These are phyloP conservation scores for Xylaria hypoxylon DNA, from an alignment of 2,329 filamentous ascomycete species.

Conservation along the genomic window DNA sequence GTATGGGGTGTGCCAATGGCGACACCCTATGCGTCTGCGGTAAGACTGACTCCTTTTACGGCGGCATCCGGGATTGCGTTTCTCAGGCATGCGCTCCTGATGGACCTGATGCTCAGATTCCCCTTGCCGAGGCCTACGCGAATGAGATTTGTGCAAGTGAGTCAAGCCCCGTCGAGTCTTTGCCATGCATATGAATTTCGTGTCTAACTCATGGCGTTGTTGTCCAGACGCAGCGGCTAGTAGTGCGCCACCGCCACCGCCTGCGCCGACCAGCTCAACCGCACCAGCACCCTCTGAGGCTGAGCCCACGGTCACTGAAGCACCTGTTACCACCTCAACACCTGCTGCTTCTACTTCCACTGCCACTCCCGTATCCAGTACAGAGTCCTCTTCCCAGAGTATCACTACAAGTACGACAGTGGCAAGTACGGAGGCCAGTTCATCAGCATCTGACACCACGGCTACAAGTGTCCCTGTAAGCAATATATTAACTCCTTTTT, in stretches of 20 bases:
- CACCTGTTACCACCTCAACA: slow-evolving; percentile 28
- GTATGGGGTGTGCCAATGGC: slow-evolving; percentile 46
- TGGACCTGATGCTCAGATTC: slow-evolving; percentile 47
- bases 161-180: slow-evolving; percentile 21
- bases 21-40: slow-evolving; percentile 57
- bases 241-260: not conserved
- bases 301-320: slow-evolving; percentile 31
- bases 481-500: not conserved
- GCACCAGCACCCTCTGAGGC: slow-evolving; percentile 8
- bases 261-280: slow-evolving; percentile 19
- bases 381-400: slow-evolving; percentile 27
- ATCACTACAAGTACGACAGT: not conserved
- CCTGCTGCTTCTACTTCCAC: slow-evolving; percentile 25
- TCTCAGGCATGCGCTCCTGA: slow-evolving; percentile 48
- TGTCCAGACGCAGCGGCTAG: slow-evolving; percentile 38
- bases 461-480: slow-evolving; percentile 23
- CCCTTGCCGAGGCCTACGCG: slow-evolving; percentile 45
- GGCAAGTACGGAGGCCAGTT: slow-evolving; percentile 3
- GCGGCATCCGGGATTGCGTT: slow-evolving; percentile 58
- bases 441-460: not conserved
- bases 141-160: slow-evolving; percentile 49
- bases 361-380: slow-evolving; percentile 17
- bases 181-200: not conserved
- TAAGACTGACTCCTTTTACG: slow-evolving; percentile 46
- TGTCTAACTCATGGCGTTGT: slow-evolving; percentile 19